phyloP scores from a whole-genome alignment of 1,139 yeast genomes.

The Candida albicans region DNA sequence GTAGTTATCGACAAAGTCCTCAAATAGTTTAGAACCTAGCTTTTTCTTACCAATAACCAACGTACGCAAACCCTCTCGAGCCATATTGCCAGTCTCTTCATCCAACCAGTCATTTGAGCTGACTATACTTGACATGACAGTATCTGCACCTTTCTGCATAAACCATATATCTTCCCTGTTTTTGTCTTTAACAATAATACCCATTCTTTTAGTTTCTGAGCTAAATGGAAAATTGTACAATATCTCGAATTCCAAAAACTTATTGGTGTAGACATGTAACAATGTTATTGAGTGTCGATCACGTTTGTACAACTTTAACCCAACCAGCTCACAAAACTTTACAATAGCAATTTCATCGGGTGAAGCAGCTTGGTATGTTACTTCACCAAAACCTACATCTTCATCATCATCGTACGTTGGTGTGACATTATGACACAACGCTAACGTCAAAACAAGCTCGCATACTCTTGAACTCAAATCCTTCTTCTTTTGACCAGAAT shows the following conservation, averaged over 20 bases:
- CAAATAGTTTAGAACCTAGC: conserved; percentile 53
- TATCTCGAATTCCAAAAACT: conserved; percentile 60
- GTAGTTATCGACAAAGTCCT: conserved; percentile 64
- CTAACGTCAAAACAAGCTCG: conserved; percentile 77
- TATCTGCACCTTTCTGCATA: conserved; percentile 92
- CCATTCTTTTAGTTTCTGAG: conserved; percentile 97
- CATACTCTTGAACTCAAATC: conserved; percentile 76
- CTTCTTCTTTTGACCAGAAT: conserved; percentile 29
- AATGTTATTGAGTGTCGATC: conserved; percentile 77
- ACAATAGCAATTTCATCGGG: conserved; percentile 99
- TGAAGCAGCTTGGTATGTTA: conserved; percentile 94
- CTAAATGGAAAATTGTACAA: conserved; percentile 88
- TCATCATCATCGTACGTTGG: conserved; percentile 26
- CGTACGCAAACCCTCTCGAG: conserved; percentile 95
- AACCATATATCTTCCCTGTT: conserved; percentile 75
- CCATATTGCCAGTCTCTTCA: conserved; percentile 97
- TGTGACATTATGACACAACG: conserved; percentile 94
- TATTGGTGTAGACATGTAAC: conserved; percentile 60
- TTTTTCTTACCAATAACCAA: conserved; percentile 86
- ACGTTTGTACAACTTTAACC: conserved; percentile 73
- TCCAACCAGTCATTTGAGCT: conserved; percentile 92
- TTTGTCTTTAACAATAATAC: conserved; percentile 71
- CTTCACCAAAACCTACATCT: conserved; percentile 14
- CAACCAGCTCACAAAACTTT: conserved; percentile 84
- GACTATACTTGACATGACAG: conserved; percentile 88